Evolutionary conservation across 805 yeast species (phyloP), one percentile per base, ranked within the genome.

Genomic region (Candida ficus): DNA sequence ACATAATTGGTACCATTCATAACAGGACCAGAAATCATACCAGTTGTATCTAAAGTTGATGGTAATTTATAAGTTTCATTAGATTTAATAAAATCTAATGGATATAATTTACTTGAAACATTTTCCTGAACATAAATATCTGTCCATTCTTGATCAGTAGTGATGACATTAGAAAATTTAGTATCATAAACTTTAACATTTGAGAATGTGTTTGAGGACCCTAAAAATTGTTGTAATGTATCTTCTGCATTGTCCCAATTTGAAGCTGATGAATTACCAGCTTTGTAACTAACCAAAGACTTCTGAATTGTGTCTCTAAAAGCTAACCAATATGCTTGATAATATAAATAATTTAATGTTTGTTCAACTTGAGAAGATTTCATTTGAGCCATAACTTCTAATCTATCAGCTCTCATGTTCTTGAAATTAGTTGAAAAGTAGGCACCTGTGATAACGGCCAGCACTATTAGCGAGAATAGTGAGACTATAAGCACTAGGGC

Each of bases 331-430:
- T 72, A 71, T 3, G 80, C 73, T 59, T 87, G 95, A 54, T 80
- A 84, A 57, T 78, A 81, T 21, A 76, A 65, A 45, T 69, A 73
- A 43, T 74, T 74, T 43, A 85, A 64, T 30, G 77, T 73, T 61
- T 87, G 96, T 40, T 71, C 73, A 17, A 88, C 67, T 59, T 89
- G 96, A 0, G 90, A 75, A 0, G 91, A 78, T 59, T 87, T 88
- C 41, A 89, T 66, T 58, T 84, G 84, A 2, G 95, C 84, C 17
- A 88, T 84, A 33, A 86, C 86, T 51, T 75, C 76, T 20, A 89
- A 64, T 42, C 89, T 73, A 46, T 85, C 89, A 1, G 80, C 76
- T 52, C 95, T 69, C 33, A 84, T 61, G 35, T 71, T 62, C 23
- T 78, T 72, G 44, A 81, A 76, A 46, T 77, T 82, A 17, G 67